Evolutionary conservation across 2,329 filamentous ascomycete species (phyloP), one percentile per base, ranked within the genome.

Genomic region (Periconia sp.): DNA sequence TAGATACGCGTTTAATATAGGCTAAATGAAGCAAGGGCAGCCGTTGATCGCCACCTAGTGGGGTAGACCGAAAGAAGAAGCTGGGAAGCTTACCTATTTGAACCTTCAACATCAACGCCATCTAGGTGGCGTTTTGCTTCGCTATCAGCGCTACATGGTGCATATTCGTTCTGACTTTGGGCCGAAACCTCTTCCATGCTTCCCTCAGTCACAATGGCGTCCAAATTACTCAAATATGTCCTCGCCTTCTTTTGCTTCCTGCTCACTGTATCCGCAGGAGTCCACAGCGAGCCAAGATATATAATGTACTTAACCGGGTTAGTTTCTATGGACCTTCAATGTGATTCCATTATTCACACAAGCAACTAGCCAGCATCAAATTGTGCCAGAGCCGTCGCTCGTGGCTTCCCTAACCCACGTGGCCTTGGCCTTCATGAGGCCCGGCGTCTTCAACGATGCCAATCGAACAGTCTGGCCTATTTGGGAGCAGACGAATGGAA

Each of bases 351-450:
- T 21, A 22, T 24, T 21, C 25, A 48, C 16, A 52, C 31, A 3
- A 28, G 5, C 4, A 13, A 11, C 2, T 16, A 65, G 64, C 3
- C 64, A 67, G 28, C 64, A 68, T 30, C 46, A 54, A 11, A 40
- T 65, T 7, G 54, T 66, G 1, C 63, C 63, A 2, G 40, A 56
- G 9, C 34, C n/a, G 3, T 6, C 33, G 2, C 34, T 55, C 4
- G 50, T 64, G 1, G 31, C 54, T 8, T 36, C 48, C 13, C 32
- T 66, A 5, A 65, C 64, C 9, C 60, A 65, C 23, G 61, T 68
- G 0, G 52, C 53, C 5, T 47, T 68, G 3, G 64, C 64, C 3
- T 68, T 68, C 28, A 66, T 68, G 59, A 52, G 49, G 0, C 55
- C 64, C 10, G 54, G 53, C 4, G 51, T 47, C 3, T 66, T 67